Base-by-base conservation (phyloP, 2,329 filamentous ascomycete species). In the Stagonosporopsis vannaccii region DNA sequence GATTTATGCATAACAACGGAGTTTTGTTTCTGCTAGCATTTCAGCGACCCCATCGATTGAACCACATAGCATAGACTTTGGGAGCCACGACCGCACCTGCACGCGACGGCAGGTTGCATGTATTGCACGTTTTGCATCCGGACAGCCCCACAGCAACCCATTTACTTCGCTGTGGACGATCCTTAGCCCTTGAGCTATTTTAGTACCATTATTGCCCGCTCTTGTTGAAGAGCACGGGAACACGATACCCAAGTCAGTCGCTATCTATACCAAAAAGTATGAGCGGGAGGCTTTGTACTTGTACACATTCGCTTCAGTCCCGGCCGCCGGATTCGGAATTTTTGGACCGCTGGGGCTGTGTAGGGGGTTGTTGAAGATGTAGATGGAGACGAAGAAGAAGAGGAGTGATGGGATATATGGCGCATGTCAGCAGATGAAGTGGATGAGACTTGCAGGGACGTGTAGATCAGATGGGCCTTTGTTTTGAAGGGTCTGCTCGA, bases 1-100 rank as follows among this genome's bases (percentile, higher is more conserved):
- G 73, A 75, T 58, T 71, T 60, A 75, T 73, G 73, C 73, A 75
- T 75, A 52, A 63, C 60, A 53, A 66, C 60, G 69, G 70, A 70
- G 70, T 73, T 74, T 71, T 63, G 66, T 66, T 68, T 68, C 62
- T 55, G 65, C 63, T 60, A 73, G 71, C 70, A 74, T 74, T 75
- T 64, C 66, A 74, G 72, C 70, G 69, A 66, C 55, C 40, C 62
- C 58, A 63, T 62, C 59, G 47, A 48, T 65, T 66, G 28, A 56
- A 51, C 22, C 53, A 47, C 43, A 52, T 45, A 58, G 54, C 54
- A 52, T 58, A 58, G 54, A 58, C 23, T 32, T 52, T 23, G 49
- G 54, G 44, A 52, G 44, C 23, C 41, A 50, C 46, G 40, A 51
- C 19, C 46, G 47, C 53, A 43, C 42, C 53, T 56, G 53, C 53